Evolutionary conservation across 2,329 filamentous ascomycete species (phyloP).

Genomic region (Verticillium klebahnii): DNA sequence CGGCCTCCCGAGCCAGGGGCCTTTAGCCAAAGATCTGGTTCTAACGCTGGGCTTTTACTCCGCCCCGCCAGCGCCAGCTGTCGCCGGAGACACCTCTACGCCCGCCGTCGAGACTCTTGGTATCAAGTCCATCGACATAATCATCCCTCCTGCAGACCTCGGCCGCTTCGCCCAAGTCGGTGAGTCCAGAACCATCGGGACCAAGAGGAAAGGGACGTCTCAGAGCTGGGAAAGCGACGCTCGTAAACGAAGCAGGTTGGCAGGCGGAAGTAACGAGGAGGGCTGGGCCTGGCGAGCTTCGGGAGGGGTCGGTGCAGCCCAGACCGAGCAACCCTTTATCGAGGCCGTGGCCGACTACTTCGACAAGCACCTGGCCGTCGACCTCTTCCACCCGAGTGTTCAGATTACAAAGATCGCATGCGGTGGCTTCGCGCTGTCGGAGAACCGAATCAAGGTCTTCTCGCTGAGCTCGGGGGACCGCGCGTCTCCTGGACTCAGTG

Average conservation of each 20-base stretch:
- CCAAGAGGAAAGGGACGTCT: conserved; percentile 6
- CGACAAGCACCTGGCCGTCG: conserved; percentile 46
- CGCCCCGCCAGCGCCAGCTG: conserved; percentile 19
- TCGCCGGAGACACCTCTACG: conserved; percentile 6
- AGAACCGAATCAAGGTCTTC: conserved; percentile 47
- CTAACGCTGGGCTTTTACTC: conserved; percentile 48
- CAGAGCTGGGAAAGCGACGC: conserved; percentile 25
- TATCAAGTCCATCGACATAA: conserved; percentile 44
- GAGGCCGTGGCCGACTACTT: conserved; percentile 46
- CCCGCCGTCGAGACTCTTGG: conserved; percentile 19
- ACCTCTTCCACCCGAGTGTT: conserved; percentile 53
- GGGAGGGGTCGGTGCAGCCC: conserved; percentile 15
- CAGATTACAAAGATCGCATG: conserved; percentile 49
- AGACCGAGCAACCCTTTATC: conserved; percentile 38
- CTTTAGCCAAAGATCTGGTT: conserved; percentile 39
- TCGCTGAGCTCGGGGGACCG: conserved; percentile 1
- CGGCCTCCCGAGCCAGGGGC: conserved; percentile 26
- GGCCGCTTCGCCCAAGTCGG: conserved; percentile 40
- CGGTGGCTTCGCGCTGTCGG: conserved; percentile 50
- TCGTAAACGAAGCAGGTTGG: conserved; percentile 38
- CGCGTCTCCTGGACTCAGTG: background rate
- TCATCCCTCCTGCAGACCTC: conserved; percentile 44
- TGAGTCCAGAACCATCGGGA: conserved; percentile 9
- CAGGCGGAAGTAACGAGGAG: conserved; percentile 43
- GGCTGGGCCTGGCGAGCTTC: conserved; percentile 45